A percentile compares a stretch with the other conserved stretches of the same genome.
Conservation (phyloP, 306 rosid genomes). For the Casuarina glauca region DNA sequence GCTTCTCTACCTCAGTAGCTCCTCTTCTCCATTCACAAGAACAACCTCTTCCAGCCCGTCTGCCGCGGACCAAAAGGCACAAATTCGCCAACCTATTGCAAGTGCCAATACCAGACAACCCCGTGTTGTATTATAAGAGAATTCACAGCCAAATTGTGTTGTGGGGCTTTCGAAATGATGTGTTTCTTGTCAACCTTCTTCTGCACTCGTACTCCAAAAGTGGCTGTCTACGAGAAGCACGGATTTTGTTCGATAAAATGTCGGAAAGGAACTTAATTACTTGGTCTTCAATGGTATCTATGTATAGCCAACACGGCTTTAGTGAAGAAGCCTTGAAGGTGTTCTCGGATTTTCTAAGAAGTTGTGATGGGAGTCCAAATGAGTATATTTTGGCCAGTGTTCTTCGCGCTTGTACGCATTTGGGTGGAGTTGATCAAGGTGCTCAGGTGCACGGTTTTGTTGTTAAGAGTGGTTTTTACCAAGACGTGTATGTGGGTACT, state of each 20-base stretch:
- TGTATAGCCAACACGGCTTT: slow-evolving; percentile 55
- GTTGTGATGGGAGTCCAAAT: slow-evolving; percentile 49
- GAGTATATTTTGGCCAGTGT: slow-evolving; percentile 75
- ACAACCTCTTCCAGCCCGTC: slow-evolving; percentile 24
- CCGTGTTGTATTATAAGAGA: slow-evolving; percentile 32
- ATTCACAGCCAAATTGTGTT: slow-evolving; percentile 62
- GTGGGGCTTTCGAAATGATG: slow-evolving; percentile 55
- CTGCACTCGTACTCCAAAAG: slow-evolving; percentile 41
- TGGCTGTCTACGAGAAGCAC: slow-evolving; percentile 44
- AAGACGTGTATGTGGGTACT: slow-evolving; percentile 80
- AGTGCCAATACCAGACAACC: slow-evolving; percentile 26
- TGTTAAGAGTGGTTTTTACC: slow-evolving; percentile 58
- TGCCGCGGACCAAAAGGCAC: slow-evolving; percentile 41
- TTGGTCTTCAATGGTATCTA: slow-evolving; percentile 84
- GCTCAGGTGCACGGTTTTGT: slow-evolving; percentile 61
- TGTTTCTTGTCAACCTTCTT: slow-evolving; percentile 67
- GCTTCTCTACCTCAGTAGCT: slow-evolving; percentile 30
- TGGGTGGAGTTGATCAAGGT: slow-evolving; percentile 49
- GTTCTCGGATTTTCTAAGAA: slow-evolving; percentile 51
- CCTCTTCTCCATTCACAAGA: slow-evolving; percentile 31
- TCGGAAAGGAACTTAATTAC: slow-evolving; percentile 60
- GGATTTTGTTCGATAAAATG: slow-evolving; percentile 66
- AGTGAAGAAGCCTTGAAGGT: slow-evolving; percentile 49
- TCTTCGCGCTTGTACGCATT: slow-evolving; percentile 62
- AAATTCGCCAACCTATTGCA: slow-evolving; percentile 58